Conservation (phyloP, 1,139 yeast genomes). For the Lodderomyces beijingensis region DNA sequence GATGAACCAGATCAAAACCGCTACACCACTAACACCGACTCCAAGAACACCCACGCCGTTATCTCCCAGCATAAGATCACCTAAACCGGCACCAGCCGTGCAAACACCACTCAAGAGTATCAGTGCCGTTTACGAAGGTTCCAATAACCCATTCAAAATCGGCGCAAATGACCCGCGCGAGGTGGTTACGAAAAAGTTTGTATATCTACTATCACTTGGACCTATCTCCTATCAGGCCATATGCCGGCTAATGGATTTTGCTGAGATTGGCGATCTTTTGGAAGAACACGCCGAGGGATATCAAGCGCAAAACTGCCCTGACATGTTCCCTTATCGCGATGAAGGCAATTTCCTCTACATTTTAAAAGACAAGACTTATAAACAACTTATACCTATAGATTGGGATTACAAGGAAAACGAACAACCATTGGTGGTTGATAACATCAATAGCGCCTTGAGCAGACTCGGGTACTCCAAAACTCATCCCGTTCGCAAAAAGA, state of each 20-base stretch:
- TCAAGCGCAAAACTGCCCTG: no score
- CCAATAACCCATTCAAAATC: conserved; percentile 15
- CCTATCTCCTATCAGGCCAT: conserved; percentile 23
- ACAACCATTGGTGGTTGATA: conserved; percentile 28
- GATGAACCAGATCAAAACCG: conserved; percentile 17
- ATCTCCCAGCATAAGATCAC: neutral
- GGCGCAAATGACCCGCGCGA: conserved; percentile 19
- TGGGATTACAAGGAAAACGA: conserved; percentile 37
- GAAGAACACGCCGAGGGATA: conserved; percentile 7
- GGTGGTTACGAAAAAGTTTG: conserved; percentile 22
- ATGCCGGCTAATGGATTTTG: conserved; percentile 11
- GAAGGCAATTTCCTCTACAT: no score
- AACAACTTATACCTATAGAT: conserved; percentile 38
- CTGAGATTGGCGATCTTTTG: conserved; percentile 10
- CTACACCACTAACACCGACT: conserved; percentile 5
- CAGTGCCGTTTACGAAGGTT: neutral
- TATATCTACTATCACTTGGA: conserved; percentile 36
- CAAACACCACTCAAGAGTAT: neutral
- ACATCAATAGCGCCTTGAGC: conserved; percentile 38
- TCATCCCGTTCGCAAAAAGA: conserved; percentile 40
- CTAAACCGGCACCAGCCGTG: conserved; percentile 6
- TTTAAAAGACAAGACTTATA: conserved; percentile 41
- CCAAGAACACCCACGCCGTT: neutral
- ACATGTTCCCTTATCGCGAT: no score
- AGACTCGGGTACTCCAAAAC: conserved; percentile 43